A percentile compares a stretch with the other conserved stretches of the same genome.
Conservation (phyloP, 768 basidiomycete species). For the Pisolithus marmoratus region DNA sequence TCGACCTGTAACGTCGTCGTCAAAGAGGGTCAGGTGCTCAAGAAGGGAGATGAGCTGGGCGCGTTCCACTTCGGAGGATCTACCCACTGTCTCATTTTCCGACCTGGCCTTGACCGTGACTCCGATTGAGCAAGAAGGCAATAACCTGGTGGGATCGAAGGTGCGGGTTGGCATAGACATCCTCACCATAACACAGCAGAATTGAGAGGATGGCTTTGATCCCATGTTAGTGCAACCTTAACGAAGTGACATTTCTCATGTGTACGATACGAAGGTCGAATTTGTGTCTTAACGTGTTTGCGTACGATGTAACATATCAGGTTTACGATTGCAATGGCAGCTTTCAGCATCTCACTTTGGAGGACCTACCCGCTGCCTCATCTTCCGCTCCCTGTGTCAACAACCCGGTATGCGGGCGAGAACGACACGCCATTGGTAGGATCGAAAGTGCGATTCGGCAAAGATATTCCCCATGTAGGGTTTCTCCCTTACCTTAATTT, state of each 20-base stretch:
- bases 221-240: too few relatives aligned
- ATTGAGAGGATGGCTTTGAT: background rate
- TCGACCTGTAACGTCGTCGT: conserved; percentile 38
- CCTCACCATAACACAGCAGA: background rate
- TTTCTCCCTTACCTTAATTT: too few relatives aligned
- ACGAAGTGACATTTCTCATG: too few relatives aligned
- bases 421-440: background rate
- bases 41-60: conserved; percentile 48
- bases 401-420: background rate
- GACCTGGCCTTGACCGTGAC: conserved; percentile 6
- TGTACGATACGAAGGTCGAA: too few relatives aligned
- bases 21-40: conserved; percentile 33
- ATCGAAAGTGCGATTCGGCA: background rate
- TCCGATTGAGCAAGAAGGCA: background rate
- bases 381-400: conserved; percentile 28
- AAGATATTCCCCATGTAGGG: background rate
- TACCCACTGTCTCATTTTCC: conserved; percentile 39
- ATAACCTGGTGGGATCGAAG: background rate
- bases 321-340: too few relatives aligned
- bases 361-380: conserved; percentile 40
- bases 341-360: conserved; percentile 45
- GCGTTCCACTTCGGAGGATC: conserved; percentile 54
- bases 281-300: too few relatives aligned
- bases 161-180: background rate
- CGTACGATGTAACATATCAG: too few relatives aligned